These are phyloP conservation scores for Dothistroma septosporum DNA, from an alignment of 2,329 filamentous ascomycete genomes.

Conservation along the genomic window DNA sequence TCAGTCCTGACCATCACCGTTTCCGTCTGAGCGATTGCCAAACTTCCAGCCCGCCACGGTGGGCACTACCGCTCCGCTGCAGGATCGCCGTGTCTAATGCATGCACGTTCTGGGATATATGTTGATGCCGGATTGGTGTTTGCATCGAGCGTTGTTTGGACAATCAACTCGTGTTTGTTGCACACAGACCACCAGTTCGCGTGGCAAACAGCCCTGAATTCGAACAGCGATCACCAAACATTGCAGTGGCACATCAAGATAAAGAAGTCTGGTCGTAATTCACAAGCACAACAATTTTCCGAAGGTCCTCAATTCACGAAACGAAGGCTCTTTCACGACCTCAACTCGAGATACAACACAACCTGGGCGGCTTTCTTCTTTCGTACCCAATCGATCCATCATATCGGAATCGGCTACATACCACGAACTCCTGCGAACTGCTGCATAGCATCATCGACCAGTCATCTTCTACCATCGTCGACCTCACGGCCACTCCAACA, in stretches of 20 bases:
- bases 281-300: not conserved
- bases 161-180: constrained; percentile 17
- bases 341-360: not conserved
- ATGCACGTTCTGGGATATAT: not conserved
- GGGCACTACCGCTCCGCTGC: not conserved
- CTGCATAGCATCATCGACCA: not conserved
- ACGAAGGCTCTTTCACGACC: not conserved
- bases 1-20: not conserved
- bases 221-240: constrained; percentile 5
- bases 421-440: constrained; percentile 1
- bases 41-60: not conserved
- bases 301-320: not conserved
- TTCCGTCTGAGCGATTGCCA: not conserved
- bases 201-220: constrained; percentile 8
- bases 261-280: not conserved
- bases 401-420: not conserved
- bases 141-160: constrained; percentile 14
- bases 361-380: not conserved
- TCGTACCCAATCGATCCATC: not conserved
- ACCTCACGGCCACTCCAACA: not conserved
- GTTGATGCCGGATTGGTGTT: constrained; percentile 7
- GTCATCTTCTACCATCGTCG: not conserved
- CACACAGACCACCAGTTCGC: constrained; percentile 5
- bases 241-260: constrained; percentile 9
- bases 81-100: not conserved